Evolutionary conservation across 2,329 filamentous ascomycete genomes (phyloP).

Genomic region (Epichloe gansuensis): DNA sequence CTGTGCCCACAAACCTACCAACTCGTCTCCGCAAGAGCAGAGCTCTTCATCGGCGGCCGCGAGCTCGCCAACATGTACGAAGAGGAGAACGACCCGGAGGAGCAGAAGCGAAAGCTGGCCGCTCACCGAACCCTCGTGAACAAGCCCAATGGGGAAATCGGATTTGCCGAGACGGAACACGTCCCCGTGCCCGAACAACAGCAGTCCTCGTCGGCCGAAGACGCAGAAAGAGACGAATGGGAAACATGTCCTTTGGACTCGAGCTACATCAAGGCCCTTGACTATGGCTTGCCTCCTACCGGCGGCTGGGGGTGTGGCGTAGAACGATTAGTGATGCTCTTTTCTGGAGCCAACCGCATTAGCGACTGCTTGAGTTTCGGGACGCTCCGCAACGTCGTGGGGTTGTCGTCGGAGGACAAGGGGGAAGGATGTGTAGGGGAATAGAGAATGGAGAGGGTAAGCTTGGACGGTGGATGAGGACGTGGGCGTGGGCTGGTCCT

Average conservation of each 20-base stretch:
- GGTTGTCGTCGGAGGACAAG: slow-evolving; percentile 29
- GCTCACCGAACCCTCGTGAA: slow-evolving; percentile 33
- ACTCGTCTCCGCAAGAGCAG: slow-evolving; percentile 65
- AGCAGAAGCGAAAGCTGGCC: slow-evolving; percentile 73
- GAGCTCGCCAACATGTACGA: slow-evolving; percentile 97
- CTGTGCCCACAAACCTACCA: slow-evolving; percentile 56
- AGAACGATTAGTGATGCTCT: slow-evolving; percentile 84
- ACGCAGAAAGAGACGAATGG: slow-evolving; percentile 27
- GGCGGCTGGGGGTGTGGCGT: slow-evolving; percentile 94
- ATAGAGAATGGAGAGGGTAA: too few relatives aligned
- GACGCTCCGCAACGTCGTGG: slow-evolving; percentile 58
- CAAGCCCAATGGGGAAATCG: slow-evolving; percentile 20
- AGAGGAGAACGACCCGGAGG: slow-evolving; percentile 87
- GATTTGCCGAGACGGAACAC: slow-evolving; percentile 12
- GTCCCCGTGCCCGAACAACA: slow-evolving; percentile 1
- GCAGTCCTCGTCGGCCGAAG: slow-evolving; percentile 26
- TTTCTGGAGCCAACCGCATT: slow-evolving; percentile 67
- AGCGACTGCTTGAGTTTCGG: slow-evolving; percentile 83
- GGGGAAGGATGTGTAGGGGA: neutral
- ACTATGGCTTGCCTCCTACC: slow-evolving; percentile 87
- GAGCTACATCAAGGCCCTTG: slow-evolving; percentile 71
- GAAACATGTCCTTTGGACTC: slow-evolving; percentile 51
- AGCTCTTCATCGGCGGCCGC: slow-evolving; percentile 68
- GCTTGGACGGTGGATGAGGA: too few relatives aligned
- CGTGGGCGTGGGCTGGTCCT: too few relatives aligned